Conservation (phyloP, 2,329 filamentous ascomycete species). For the Colletotrichum sublineola region DNA sequence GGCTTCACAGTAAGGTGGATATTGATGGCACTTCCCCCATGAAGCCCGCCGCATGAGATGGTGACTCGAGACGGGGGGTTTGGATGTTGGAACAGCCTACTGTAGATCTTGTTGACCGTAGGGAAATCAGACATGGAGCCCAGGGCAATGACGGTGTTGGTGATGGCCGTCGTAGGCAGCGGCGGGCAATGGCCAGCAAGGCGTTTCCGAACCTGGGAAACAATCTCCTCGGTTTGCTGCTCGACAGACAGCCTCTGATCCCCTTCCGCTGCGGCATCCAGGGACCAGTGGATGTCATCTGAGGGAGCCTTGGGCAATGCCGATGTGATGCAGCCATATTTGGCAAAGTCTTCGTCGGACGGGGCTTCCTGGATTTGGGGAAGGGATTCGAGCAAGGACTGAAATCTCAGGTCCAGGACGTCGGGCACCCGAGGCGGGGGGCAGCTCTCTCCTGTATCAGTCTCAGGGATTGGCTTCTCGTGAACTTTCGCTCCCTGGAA, state of each 20-base stretch:
- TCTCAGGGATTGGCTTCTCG: constrained; percentile 52
- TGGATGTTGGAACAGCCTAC: constrained; percentile 77
- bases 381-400: constrained; percentile 54
- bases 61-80: constrained; percentile 91
- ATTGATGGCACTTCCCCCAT: constrained; percentile 74
- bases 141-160: constrained; percentile 76
- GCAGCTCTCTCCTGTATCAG: constrained; percentile 20
- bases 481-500: constrained; percentile 70
- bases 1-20: constrained; percentile 65
- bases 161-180: constrained; percentile 59
- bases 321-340: not conserved
- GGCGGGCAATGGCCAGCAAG: constrained; percentile 52
- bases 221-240: constrained; percentile 62
- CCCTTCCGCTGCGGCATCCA: constrained; percentile 48
- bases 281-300: constrained; percentile 54
- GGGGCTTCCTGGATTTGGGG: not conserved
- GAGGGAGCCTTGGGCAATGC: constrained; percentile 15
- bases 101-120: constrained; percentile 81
- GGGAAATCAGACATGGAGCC: constrained; percentile 85
- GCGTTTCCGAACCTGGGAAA: constrained; percentile 58
- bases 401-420: constrained; percentile 75
- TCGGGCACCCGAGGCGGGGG: constrained; percentile 67
- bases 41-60: constrained; percentile 77
- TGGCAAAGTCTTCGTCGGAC: not conserved
- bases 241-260: constrained; percentile 52